Evolutionary conservation across 2,329 filamentous ascomycete species (phyloP), one percentile per base, ranked within the genome.

Genomic region (Colletotrichum musae): DNA sequence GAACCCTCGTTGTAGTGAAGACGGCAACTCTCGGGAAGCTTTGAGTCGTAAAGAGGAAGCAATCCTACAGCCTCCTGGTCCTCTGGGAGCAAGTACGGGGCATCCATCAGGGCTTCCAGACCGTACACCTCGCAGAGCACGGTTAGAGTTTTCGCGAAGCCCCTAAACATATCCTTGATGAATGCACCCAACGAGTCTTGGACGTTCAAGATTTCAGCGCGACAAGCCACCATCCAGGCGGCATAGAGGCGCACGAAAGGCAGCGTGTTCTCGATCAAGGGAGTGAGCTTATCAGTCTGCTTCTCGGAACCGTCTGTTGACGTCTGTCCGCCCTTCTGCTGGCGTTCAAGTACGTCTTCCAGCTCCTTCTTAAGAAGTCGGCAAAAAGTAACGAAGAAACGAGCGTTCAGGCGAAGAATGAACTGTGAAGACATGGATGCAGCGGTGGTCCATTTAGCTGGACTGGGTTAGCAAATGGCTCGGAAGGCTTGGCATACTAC

Each of bases 341-440:
- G 79, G 73, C 72, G 80, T 65, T 79, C 80, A 24, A 76, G 54
- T 15, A 64, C 32, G 77, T 89, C 85, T 64, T 90, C 87, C 3
- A 97, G 84, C 73, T 94, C 91, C n/a, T 88, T 86, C 71, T 91
- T 85, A 43, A 97, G 84, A 32, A 92, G 83, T 60, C 92, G 90
- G 53, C 95, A 87, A 39, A 97, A 84, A 1, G 88, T 88, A 64
- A 91, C 88, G 74, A 97, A 92, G 10, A 92, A 94, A 59, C 92
- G 92, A 56, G 94, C 84, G 75, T 97, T 97, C 70, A 97, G 88
- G 26, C 91, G 87, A 52, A 97, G 84, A 68, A 93, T 90, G 74
- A 92, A 94, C 68, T 88, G 85, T 72, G 85, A 88, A 10, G 87
- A 87, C 41, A 81, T 82, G 13, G 84, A 84, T 39, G 79, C 78